Evolutionary conservation across 495 filamentous ascomycete species (phyloP).

Genomic region (Podospora appendiculata): DNA sequence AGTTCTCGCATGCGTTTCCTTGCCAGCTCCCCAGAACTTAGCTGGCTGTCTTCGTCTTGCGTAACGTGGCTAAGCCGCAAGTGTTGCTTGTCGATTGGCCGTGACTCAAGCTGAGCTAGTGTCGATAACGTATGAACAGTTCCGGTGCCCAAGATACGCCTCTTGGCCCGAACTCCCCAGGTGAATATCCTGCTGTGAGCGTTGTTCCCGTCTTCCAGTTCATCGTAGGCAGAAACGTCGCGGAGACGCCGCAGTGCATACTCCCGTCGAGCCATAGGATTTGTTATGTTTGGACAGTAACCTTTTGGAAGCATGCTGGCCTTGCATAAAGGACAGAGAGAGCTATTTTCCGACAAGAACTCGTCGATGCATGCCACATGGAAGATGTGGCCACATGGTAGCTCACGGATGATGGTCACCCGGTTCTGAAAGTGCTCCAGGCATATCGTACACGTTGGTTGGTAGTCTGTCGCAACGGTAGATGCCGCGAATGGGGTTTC

Average conservation of each 20-base stretch:
- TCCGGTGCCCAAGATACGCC: constrained; percentile 3
- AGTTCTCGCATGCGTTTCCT: neutral
- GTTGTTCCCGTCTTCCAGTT: constrained; percentile 1
- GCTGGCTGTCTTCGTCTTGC: neutral
- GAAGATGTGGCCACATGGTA: constrained; percentile 86
- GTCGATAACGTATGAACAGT: neutral
- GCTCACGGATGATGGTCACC: constrained; percentile 64
- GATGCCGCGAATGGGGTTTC: constrained; percentile 4
- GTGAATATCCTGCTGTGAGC: constrained; percentile 1
- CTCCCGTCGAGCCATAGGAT: constrained; percentile 73
- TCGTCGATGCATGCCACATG: constrained; percentile 83
- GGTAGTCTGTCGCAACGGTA: constrained; percentile 42
- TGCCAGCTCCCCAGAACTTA: neutral
- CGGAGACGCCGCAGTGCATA: constrained; percentile 42
- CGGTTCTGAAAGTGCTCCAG: constrained; percentile 68
- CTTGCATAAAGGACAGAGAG: constrained; percentile 85
- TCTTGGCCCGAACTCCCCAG: constrained; percentile 9
- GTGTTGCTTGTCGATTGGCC: neutral
- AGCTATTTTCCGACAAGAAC: constrained; percentile 62
- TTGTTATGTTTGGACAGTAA: constrained; percentile 67
- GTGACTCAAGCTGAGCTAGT: neutral
- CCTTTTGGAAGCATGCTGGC: constrained; percentile 58
- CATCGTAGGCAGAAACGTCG: constrained; percentile 14
- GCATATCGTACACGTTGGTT: constrained; percentile 78
- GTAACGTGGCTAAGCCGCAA: neutral